Evolutionary conservation across 768 basidiomycete genomes (phyloP), one percentile per base, ranked within the genome.

Genomic region (Tulasnella sp.): DNA sequence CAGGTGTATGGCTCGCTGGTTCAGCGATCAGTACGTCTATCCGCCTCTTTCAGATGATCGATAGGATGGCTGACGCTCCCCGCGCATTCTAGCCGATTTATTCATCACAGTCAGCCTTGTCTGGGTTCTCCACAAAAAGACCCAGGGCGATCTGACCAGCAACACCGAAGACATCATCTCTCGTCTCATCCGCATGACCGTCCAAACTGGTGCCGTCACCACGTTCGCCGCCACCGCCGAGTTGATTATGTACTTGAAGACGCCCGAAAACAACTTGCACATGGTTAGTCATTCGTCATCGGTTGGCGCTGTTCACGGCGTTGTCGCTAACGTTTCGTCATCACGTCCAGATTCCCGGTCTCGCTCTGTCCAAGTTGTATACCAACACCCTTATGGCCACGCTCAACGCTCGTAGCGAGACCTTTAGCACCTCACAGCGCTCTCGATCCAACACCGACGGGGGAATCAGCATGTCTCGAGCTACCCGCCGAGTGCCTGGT

Each of bases 381-480:
- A 79, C 79, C 23, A 79, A 79, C 69, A 79, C 79, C 39, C 70
- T 79, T 7, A 32, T 79, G 29, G 78, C 78, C 16, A 79, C 79
- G 11, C 79, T 79, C 29, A 79, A 79, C 32, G 29, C 77, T 23
- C 78, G 79, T 29, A 79, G 74, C 46, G 46, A 75, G 9, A 61
- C 74, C 5, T 75, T 75, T 48, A 46, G 37, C 46, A 48, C 15
- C 26, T 75, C 74, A 2, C 42, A 61, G 26, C 46, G 74, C n/a
- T 51, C 74, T 48, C 55, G 35, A 16, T 48, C 46, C 44, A 75
- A 40, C 35, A 75, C 51, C 29, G 74, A 75, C n/a, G 1, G 4
- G 1, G 46, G 23, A 48, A 75, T 42, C 46, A 61, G 44, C 35
- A 23, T 75, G 44, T 32, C 44, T 29, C 20, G 13, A 37, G 20